Evolutionary conservation across 352 stramenopile genomes (phyloP).

Genomic region (Phytophthora capsici): DNA sequence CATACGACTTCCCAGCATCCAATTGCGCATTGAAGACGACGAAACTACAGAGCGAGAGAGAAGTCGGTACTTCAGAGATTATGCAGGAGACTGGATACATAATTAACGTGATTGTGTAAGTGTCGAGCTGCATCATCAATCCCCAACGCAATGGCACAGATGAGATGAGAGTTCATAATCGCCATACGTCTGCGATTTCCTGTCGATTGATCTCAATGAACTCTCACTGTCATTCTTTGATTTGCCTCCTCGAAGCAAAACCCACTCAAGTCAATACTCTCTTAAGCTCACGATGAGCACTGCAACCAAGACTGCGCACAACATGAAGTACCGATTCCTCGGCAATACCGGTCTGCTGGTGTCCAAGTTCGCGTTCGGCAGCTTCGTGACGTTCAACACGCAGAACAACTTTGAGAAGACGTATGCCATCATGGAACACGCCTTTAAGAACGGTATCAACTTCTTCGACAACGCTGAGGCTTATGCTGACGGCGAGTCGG

Average conservation of each 20-base stretch:
- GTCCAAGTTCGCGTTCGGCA: conserved; percentile 54
- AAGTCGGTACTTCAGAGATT: conserved; percentile 58
- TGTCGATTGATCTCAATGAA: not conserved
- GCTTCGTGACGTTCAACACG: conserved; percentile 46
- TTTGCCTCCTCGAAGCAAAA: conserved; percentile 15
- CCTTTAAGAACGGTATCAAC: conserved; percentile 49
- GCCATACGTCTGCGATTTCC: not conserved
- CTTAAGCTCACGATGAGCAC: conserved; percentile 31
- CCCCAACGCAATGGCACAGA: not conserved
- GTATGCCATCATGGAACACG: conserved; percentile 33
- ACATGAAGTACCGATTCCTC: conserved; percentile 62
- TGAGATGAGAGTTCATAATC: not conserved
- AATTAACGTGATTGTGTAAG: conserved; percentile 1
- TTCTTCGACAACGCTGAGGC: conserved; percentile 55
- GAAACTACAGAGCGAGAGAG: conserved; percentile 60
- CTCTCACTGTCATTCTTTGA: conserved; percentile 11
- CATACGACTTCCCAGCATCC: conserved; percentile 56
- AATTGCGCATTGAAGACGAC: conserved; percentile 55
- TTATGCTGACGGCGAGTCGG: conserved; percentile 34
- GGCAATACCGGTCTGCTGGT: conserved; percentile 53
- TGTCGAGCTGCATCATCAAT: conserved; percentile 6
- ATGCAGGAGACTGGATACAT: not conserved
- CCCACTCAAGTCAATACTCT: not conserved
- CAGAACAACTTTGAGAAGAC: conserved; percentile 51
- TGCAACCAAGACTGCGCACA: conserved; percentile 14